Percentiles rank a stretch among this genome's conserved stretches.
phyloP scores from a whole-genome alignment of 139 green algal genomes.

The Tetraselmis chui region DNA sequence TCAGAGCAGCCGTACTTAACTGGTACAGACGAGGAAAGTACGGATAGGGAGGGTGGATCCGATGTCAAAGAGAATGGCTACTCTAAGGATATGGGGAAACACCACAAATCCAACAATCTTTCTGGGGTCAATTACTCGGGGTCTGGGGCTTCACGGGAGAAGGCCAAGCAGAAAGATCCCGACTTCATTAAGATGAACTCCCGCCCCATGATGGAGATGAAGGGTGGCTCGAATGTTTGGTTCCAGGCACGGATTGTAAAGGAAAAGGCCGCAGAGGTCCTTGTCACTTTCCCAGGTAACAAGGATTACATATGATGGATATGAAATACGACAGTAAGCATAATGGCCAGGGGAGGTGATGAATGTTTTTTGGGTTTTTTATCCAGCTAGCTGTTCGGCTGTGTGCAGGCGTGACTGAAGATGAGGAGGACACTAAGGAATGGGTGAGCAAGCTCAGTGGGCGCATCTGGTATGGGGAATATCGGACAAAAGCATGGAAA shows the following conservation, averaged over 20 bases:
- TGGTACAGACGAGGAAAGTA: neutral
- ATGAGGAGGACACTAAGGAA: slow-evolving; percentile 9
- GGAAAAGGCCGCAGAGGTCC: slow-evolving; percentile 33
- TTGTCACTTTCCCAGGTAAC: slow-evolving; percentile 29
- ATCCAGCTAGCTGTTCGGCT: too few relatives aligned
- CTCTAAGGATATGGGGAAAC: too few relatives aligned
- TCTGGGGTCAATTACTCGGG: too few relatives aligned
- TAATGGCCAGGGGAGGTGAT: too few relatives aligned
- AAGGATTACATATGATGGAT: too few relatives aligned
- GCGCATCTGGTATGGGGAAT: slow-evolving; percentile 44
- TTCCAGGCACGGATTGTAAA: slow-evolving; percentile 35
- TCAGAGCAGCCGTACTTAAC: neutral
- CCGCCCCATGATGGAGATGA: slow-evolving; percentile 28
- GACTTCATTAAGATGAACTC: neutral
- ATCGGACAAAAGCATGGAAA: slow-evolving; percentile 33
- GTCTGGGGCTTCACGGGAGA: neutral
- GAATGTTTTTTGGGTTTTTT: too few relatives aligned
- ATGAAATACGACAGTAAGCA: too few relatives aligned
- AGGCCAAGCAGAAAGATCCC: neutral
- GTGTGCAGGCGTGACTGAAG: neutral
- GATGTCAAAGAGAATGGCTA: too few relatives aligned
- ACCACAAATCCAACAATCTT: too few relatives aligned
- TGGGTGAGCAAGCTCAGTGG: slow-evolving; percentile 40
- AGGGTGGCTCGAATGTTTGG: slow-evolving; percentile 30
- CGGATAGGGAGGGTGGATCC: too few relatives aligned